Base-by-base conservation (phyloP, 257 asterid genomes). In the Galeopsis tetrahit region DNA sequence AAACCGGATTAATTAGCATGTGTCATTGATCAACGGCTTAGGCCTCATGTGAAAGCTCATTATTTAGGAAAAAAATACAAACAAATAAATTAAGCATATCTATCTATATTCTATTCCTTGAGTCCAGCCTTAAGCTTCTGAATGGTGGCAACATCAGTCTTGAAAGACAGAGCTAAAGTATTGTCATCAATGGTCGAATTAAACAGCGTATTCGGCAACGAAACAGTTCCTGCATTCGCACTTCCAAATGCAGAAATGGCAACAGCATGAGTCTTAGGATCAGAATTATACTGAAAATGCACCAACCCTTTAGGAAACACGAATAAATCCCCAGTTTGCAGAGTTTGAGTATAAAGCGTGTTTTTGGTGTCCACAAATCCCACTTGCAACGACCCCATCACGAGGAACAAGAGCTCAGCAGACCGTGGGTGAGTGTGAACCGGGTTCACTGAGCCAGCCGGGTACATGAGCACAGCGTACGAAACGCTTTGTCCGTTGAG, bases 381-480 rank as follows among this genome's bases (percentile, higher is more conserved):
- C 10, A 88, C 95, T 52, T 86, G 61, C 2, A 86, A 15, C 1
- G 79, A 21, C 1, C 92, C 92, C 70, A 81, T 76, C 17, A 63
- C 65, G 9, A 88, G 31, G 66, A 88, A 75, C 21, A 86, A 60
- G 17, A 88, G 87, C 88, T 86, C 91, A 0, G 92, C 76, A 2
- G 93, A 69, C 21, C 88, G 85, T 0, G 90, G 95, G 56, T 88
- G 95, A 21, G 78, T 81, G 81, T 86, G 90, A 8, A 85, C 81
- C 35, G 92, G 92, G 77, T 86, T 86, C 71, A 86, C 87, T 4
- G 84, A 43, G 13, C 79, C 74, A 2, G 56, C 68, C 4, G 89
- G 86, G 73, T 80, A 86, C 69, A 78, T 71, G 0, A 86, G 77
- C 67, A 86, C 83, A 0, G 87, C 89, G 53, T 82, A 86, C 59